A percentile compares a stretch with the other conserved stretches of the same genome.
Evolutionary conservation across 202 grass and related monocot species (phyloP).

Genomic region (Alloteropsis angusta): DNA sequence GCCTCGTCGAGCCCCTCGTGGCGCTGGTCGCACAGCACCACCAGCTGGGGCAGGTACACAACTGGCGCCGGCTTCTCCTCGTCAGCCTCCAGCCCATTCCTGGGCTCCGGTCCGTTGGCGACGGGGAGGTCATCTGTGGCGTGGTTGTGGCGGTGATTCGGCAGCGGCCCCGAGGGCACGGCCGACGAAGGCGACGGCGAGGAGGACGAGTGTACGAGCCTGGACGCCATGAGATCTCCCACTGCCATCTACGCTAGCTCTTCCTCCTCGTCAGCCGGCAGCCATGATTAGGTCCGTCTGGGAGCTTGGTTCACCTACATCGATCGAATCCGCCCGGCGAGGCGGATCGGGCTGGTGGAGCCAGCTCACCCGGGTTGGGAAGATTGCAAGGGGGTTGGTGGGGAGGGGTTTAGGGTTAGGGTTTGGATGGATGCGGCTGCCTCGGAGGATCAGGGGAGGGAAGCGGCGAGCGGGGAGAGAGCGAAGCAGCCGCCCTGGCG

Average conservation of each 20-base stretch:
- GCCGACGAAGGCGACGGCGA: slow-evolving; percentile 2
- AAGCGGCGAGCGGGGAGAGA: too few relatives aligned
- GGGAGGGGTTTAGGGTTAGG: background rate
- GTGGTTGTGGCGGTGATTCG: slow-evolving; percentile 19
- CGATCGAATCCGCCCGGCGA: too few relatives aligned
- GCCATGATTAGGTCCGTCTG: background rate
- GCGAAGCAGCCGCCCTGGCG: too few relatives aligned
- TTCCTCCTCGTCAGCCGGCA: background rate
- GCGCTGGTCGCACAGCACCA: slow-evolving; percentile 71
- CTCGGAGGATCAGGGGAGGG: too few relatives aligned
- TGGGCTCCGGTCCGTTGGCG: slow-evolving; percentile 21
- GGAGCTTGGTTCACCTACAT: too few relatives aligned
- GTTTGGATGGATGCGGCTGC: too few relatives aligned
- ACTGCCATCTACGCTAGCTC: slow-evolving; percentile 61
- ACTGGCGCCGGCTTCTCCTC: slow-evolving; percentile 3
- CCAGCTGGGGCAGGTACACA: slow-evolving; percentile 44
- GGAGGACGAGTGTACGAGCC: slow-evolving; percentile 55
- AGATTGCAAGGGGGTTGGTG: too few relatives aligned
- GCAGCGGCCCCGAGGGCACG: background rate
- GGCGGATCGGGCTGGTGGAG: too few relatives aligned
- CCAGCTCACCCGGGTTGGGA: too few relatives aligned
- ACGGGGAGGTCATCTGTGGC: slow-evolving; percentile 18
- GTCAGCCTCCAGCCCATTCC: slow-evolving; percentile 4
- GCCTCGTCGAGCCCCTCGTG: slow-evolving; percentile 67
- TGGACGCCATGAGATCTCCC: slow-evolving; percentile 94